These are phyloP conservation scores for Mortierella sp. DNA, from an alignment of 371 early-diverging fungal species.

Conservation along the genomic window DNA sequence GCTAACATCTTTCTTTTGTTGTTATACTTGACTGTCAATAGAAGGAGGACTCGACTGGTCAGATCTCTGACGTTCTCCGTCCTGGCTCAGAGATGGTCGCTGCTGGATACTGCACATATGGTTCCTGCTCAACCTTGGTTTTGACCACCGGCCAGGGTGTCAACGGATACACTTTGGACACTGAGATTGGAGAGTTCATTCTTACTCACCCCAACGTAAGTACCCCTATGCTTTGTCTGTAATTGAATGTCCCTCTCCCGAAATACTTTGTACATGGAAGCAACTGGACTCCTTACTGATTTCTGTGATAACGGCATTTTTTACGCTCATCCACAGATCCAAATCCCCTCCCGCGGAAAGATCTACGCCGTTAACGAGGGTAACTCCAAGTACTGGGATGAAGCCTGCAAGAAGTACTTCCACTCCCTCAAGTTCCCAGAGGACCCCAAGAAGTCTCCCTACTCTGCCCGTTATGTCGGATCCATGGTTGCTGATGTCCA, in stretches of 20 bases:
- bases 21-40: conserved; percentile 11
- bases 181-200: conserved; percentile 96
- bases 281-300: background rate
- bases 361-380: conserved; percentile 99
- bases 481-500: conserved; percentile 99
- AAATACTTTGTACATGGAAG: background rate
- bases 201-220: conserved; percentile 92
- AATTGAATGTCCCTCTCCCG: background rate
- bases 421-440: conserved; percentile 84
- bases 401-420: conserved; percentile 90
- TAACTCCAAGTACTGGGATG: conserved; percentile 94
- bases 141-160: conserved; percentile 91
- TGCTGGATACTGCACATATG: conserved; percentile 98
- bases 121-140: conserved; percentile 86
- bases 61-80: conserved; percentile 79
- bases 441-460: conserved; percentile 85
- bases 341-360: conserved; percentile 88
- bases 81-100: conserved; percentile 94
- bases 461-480: conserved; percentile 97
- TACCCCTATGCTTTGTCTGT: background rate
- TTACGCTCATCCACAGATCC: conserved; percentile 63
- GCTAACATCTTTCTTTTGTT: background rate
- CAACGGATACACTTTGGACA: conserved; percentile 97
- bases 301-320: background rate
- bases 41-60: conserved; percentile 57